phyloP scores from a whole-genome alignment of 2,329 filamentous ascomycete genomes.

The Botrytis paeoniae region DNA sequence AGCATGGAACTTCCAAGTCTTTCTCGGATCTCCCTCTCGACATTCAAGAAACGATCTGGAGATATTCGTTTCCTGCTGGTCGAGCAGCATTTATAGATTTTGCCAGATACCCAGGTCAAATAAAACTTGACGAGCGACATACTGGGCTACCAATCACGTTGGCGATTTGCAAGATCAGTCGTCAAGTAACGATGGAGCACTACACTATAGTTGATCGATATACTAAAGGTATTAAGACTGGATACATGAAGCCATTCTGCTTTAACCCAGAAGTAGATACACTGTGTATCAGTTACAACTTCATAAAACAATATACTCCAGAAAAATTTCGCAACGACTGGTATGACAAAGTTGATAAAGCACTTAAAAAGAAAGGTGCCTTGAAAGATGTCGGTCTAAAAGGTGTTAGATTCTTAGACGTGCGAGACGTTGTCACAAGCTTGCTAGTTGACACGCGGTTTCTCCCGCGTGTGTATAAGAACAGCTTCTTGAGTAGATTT shows the following conservation, averaged over 20 bases:
- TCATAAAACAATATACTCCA: fast-evolving
- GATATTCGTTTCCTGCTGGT: neutral
- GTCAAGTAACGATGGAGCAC: neutral
- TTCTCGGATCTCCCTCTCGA: neutral
- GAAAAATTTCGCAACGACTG: neutral
- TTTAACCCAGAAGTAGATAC: neutral
- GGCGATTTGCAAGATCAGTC: neutral
- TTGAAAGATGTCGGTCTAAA: neutral
- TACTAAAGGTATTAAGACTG: too few relatives aligned
- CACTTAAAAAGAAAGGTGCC: neutral
- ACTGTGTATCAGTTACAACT: neutral
- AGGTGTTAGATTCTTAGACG: neutral
- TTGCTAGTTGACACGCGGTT: neutral
- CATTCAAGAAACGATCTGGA: neutral
- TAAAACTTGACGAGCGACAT: neutral
- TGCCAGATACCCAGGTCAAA: neutral
- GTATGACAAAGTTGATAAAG: neutral
- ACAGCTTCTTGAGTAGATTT: neutral
- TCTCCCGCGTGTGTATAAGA: neutral
- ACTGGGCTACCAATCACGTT: neutral
- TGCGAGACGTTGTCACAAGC: neutral
- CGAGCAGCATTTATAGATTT: neutral
- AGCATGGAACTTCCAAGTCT: neutral
- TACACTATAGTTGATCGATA: neutral
- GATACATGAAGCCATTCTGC: neutral